A percentile compares a stretch with the other conserved stretches of the same genome.
phyloP scores from a whole-genome alignment of 2,329 filamentous ascomycete species.

The Colletotrichum chrysophilum region DNA sequence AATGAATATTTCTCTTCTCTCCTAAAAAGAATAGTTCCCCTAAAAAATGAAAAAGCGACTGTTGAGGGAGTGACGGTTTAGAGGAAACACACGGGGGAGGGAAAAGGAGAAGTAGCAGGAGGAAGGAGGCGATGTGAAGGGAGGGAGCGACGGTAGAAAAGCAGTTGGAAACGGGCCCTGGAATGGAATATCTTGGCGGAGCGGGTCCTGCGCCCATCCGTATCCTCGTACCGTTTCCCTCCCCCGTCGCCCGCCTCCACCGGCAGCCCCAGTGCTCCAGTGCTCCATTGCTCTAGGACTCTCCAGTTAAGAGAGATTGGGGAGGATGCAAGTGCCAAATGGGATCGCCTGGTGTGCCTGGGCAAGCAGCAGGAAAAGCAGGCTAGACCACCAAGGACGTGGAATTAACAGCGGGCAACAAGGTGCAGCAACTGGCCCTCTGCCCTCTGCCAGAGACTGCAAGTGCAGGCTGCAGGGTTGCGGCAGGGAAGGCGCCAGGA shows the following conservation, averaged over 20 bases:
- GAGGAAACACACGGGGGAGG: slow-evolving; percentile 6
- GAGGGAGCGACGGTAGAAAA: slow-evolving; percentile 18
- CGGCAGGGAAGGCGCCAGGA: background rate
- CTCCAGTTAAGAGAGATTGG: background rate
- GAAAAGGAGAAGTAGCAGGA: slow-evolving; percentile 1
- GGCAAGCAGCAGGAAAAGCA: background rate
- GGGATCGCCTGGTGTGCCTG: slow-evolving; percentile 3
- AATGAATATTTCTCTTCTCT: background rate
- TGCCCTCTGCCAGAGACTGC: background rate
- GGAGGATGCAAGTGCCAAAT: background rate
- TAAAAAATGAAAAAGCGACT: slow-evolving; percentile 14
- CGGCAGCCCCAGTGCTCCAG: background rate
- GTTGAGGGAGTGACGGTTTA: slow-evolving; percentile 21
- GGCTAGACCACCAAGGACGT: background rate
- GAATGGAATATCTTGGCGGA: slow-evolving; percentile 5
- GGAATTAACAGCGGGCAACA: background rate
- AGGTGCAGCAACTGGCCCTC: background rate
- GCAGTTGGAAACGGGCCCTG: slow-evolving; percentile 17
- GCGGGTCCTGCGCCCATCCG: background rate
- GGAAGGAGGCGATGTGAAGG: background rate
- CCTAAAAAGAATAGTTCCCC: background rate
- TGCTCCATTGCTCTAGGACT: background rate
- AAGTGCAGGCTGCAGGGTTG: background rate
- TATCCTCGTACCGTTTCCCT: background rate
- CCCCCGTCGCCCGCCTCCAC: background rate